phyloP scores from a whole-genome alignment of 73 alveolate species.

The Urostyla sp. region DNA sequence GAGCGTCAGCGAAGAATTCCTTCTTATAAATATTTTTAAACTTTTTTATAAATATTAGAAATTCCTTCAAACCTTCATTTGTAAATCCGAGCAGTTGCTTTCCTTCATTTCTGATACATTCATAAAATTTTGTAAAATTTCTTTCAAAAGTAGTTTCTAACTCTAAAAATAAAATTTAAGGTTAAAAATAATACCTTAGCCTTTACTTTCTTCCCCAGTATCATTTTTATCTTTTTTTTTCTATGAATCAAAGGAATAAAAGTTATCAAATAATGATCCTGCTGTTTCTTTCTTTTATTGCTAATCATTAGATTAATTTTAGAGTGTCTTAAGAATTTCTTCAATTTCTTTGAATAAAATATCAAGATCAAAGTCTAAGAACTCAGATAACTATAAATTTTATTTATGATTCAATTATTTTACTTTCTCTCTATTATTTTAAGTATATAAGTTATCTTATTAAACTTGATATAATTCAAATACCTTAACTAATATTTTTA shows the following conservation, averaged over 20 bases:
- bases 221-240: not conserved
- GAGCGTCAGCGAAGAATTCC: constrained; percentile 42
- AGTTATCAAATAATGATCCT: constrained; percentile 46
- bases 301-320: not conserved
- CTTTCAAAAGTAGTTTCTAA: constrained; percentile 25
- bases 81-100: constrained; percentile 12
- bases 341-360: not conserved
- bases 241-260: not conserved
- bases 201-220: constrained; percentile 11
- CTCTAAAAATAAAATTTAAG: not conserved
- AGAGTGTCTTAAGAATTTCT: not conserved
- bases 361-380: constrained; percentile 48
- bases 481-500: constrained; percentile 52
- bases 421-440: not conserved
- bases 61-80: constrained; percentile 3
- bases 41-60: constrained; percentile 2
- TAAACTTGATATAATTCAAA: constrained; percentile 4
- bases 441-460: not conserved
- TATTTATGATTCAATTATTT: not conserved
- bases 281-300: constrained; percentile 50
- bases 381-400: not conserved
- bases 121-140: not conserved
- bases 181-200: not conserved
- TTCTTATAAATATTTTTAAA: constrained; percentile 20
- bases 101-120: constrained; percentile 17